phyloP scores from a whole-genome alignment of 2,329 filamentous ascomycete genomes.

The Ophiostoma novo-ulmi region DNA sequence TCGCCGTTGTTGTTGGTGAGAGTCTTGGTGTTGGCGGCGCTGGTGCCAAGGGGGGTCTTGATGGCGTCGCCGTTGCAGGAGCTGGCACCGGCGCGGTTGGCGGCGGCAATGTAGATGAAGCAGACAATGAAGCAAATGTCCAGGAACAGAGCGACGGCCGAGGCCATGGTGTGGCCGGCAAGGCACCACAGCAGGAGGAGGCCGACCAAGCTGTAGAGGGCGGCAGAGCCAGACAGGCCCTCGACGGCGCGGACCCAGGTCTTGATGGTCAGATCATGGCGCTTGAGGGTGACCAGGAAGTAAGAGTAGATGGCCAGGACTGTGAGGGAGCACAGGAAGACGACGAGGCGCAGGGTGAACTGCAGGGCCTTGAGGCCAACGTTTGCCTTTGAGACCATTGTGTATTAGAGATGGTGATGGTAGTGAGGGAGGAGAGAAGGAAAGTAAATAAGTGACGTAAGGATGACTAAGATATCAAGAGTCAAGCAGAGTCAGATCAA shows the following conservation, averaged over 20 bases:
- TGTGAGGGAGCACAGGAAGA: constrained; percentile 67
- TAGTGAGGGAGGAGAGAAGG: neutral
- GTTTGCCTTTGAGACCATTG: constrained; percentile 54
- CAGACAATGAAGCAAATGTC: constrained; percentile 70
- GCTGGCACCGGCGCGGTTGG: constrained; percentile 63
- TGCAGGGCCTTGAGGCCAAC: constrained; percentile 63
- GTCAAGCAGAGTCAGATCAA: neutral
- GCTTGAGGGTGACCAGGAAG: constrained; percentile 68
- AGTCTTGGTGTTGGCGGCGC: constrained; percentile 47
- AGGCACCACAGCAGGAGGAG: constrained; percentile 72
- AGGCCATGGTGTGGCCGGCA: constrained; percentile 68
- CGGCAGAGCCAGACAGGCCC: constrained; percentile 69
- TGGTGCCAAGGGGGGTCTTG: constrained; percentile 64
- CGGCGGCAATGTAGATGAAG: constrained; percentile 76
- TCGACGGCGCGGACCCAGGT: constrained; percentile 67
- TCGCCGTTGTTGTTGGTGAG: constrained; percentile 45
- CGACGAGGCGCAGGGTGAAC: constrained; percentile 66
- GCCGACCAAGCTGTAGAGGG: constrained; percentile 69
- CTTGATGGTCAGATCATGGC: constrained; percentile 59
- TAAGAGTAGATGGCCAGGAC: constrained; percentile 78
- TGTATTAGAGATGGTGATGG: constrained; percentile 27
- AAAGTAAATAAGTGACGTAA: neutral
- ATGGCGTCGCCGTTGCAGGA: constrained; percentile 56
- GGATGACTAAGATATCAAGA: neutral
- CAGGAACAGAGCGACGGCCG: constrained; percentile 66